These are phyloP conservation scores for Russula griseocarnosa DNA, from an alignment of 768 basidiomycete species.

Conservation along the genomic window DNA sequence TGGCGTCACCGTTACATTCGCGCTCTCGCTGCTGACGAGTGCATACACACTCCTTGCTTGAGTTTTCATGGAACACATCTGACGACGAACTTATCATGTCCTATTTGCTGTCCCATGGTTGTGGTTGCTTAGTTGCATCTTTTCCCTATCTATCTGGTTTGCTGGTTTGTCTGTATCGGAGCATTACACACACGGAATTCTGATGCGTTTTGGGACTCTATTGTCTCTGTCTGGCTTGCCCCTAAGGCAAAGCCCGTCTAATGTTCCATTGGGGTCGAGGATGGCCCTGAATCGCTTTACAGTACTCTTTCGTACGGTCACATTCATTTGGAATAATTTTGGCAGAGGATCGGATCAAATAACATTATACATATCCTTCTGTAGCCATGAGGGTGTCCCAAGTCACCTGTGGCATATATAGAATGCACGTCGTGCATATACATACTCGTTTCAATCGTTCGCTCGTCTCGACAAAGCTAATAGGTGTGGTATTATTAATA, in stretches of 20 bases:
- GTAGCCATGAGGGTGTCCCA: not conserved
- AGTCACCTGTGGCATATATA: not conserved
- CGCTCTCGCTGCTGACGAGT: conserved; percentile 8
- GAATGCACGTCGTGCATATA: too few relatives aligned
- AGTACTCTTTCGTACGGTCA: not conserved
- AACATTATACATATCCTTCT: not conserved
- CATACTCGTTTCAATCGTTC: too few relatives aligned
- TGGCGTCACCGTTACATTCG: not conserved
- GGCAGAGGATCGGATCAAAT: not conserved
- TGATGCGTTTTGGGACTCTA: not conserved
- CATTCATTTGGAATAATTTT: not conserved
- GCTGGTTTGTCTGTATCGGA: not conserved
- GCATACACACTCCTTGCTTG: conserved; percentile 6
- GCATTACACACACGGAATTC: not conserved
- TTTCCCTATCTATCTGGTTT: not conserved
- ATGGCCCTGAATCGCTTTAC: too few relatives aligned
- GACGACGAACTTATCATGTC: not conserved
- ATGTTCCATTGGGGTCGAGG: not conserved
- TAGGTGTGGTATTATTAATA: not conserved
- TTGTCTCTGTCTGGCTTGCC: not conserved
- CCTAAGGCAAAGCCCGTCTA: not conserved
- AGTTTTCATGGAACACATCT: not conserved
- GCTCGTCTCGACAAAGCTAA: too few relatives aligned
- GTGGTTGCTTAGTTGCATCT: not conserved
- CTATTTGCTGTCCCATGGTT: not conserved